These are phyloP conservation scores for Saprolegnia diclina DNA, from an alignment of 352 stramenopile species.

Conservation along the genomic window DNA sequence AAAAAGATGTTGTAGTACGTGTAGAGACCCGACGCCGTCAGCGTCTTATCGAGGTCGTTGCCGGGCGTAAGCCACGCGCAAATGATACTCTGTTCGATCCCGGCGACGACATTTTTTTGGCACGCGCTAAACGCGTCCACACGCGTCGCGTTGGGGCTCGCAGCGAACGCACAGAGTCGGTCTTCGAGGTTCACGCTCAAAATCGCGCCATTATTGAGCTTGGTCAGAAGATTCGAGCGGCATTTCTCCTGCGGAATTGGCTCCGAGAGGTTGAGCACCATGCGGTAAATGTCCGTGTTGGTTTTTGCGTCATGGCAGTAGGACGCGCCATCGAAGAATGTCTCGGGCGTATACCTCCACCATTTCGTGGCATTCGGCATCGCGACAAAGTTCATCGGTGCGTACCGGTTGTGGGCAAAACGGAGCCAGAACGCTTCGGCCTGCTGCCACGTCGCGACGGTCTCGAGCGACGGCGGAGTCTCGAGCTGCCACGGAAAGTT, in stretches of 20 bases:
- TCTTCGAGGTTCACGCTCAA: background rate
- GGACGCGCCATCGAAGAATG: background rate
- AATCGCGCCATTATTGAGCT: background rate
- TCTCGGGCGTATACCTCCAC: background rate
- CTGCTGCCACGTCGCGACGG: background rate
- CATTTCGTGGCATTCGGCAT: background rate
- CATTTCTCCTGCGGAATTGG: background rate
- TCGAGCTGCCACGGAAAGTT: slow-evolving; percentile 11
- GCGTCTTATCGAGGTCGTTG: background rate
- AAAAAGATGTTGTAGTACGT: background rate
- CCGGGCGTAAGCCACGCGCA: background rate
- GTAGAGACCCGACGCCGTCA: background rate
- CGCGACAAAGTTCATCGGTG: too few relatives aligned
- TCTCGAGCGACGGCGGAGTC: background rate
- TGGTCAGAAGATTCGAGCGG: background rate
- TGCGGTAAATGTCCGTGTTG: slow-evolving; percentile 6
- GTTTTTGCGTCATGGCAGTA: background rate
- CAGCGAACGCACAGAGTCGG: background rate
- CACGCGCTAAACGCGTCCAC: background rate
- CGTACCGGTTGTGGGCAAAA: background rate
- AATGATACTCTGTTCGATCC: background rate
- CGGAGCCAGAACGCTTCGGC: background rate
- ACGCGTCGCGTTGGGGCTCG: background rate
- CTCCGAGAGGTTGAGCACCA: background rate
- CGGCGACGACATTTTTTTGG: background rate